Evolutionary conservation across 352 stramenopile genomes (phyloP).

Genomic region (Salisapilia sapeloensis): DNA sequence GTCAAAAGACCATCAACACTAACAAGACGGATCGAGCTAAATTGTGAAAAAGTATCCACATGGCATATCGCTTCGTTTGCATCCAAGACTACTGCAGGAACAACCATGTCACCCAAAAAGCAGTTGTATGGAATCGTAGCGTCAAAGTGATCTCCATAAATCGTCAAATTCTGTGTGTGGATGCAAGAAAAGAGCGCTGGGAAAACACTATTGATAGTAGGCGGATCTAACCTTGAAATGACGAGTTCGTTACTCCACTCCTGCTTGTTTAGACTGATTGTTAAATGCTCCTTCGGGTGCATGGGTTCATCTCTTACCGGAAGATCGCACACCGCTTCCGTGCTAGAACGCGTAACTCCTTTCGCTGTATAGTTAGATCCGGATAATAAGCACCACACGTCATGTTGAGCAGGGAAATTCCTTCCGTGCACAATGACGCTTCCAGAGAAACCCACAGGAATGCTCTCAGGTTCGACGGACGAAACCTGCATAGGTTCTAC

Average conservation of each 20-base stretch:
- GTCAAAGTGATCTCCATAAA: constrained; percentile 4
- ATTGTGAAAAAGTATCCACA: no score
- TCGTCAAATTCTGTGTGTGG: neutral
- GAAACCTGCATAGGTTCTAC: no score
- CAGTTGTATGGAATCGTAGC: neutral
- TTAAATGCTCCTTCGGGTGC: constrained; percentile 3
- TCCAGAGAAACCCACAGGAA: no score
- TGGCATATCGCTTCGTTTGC: no score
- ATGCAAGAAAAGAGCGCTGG: constrained; percentile 10
- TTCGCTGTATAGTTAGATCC: no score
- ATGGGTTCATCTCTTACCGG: neutral
- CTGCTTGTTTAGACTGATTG: constrained; percentile 26
- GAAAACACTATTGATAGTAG: constrained; percentile 7
- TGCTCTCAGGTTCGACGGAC: no score
- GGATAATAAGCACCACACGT: no score
- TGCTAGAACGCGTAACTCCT: constrained; percentile 10
- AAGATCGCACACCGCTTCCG: constrained; percentile 12
- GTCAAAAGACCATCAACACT: no score
- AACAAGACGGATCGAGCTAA: no score
- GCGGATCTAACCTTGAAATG: constrained; percentile 6
- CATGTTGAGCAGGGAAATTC: no score
- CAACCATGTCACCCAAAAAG: neutral
- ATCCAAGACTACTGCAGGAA: neutral
- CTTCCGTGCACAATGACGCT: no score
- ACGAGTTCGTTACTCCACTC: constrained; percentile 12